A percentile compares a stretch with the other conserved stretches of the same genome.
phyloP scores from a whole-genome alignment of 495 filamentous ascomycete genomes.

The Xylaria bambusicola region DNA sequence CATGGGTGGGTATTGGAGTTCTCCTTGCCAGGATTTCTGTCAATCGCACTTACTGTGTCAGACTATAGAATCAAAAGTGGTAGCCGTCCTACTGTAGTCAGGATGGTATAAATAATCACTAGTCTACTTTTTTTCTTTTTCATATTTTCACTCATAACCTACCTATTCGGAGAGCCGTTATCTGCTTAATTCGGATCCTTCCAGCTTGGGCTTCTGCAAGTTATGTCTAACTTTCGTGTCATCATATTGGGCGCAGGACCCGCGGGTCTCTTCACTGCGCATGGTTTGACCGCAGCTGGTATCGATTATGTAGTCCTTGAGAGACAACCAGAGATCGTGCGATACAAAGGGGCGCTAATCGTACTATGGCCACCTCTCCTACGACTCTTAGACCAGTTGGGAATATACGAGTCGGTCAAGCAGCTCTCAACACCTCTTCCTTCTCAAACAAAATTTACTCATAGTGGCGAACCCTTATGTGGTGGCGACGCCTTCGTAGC shows the following conservation, averaged over 20 bases:
- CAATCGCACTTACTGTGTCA: too few relatives aligned
- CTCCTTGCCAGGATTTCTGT: too few relatives aligned
- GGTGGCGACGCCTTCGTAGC: slow-evolving; percentile 5
- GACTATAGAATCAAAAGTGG: too few relatives aligned
- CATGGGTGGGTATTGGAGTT: too few relatives aligned
- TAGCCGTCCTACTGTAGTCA: too few relatives aligned
- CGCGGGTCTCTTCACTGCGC: slow-evolving; percentile 50
- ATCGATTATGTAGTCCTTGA: slow-evolving; percentile 57
- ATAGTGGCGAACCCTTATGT: slow-evolving; percentile 12
- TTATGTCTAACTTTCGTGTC: slow-evolving; percentile 37
- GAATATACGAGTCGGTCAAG: slow-evolving; percentile 33
- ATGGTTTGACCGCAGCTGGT: slow-evolving; percentile 38
- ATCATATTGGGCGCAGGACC: slow-evolving; percentile 55
- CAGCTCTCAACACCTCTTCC: slow-evolving; percentile 1
- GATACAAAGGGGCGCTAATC: slow-evolving; percentile 40
- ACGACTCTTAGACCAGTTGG: slow-evolving; percentile 40
- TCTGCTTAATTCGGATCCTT: too few relatives aligned
- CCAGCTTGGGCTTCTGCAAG: background rate
- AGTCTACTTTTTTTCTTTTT: background rate
- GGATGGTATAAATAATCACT: too few relatives aligned
- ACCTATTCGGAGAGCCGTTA: too few relatives aligned
- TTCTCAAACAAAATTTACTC: slow-evolving; percentile 10
- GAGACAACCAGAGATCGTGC: slow-evolving; percentile 34
- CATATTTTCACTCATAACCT: too few relatives aligned
- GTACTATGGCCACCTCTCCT: slow-evolving; percentile 33